Conservation (phyloP, 2,329 filamentous ascomycete species). For the Stemphylium vesicarium region DNA sequence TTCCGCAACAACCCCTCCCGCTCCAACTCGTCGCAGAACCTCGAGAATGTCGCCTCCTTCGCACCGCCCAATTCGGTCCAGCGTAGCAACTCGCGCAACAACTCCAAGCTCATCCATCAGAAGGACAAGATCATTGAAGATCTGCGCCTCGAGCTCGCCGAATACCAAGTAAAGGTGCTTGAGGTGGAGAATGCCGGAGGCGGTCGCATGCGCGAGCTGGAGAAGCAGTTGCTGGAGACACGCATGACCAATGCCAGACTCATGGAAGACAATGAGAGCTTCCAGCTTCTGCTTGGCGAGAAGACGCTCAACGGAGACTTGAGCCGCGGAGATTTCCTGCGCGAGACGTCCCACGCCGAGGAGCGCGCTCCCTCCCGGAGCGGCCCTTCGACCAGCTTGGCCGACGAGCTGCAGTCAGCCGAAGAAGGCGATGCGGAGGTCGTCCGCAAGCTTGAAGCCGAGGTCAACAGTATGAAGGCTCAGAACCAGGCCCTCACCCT, state of each 20-base stretch:
- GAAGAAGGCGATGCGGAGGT: conserved; percentile 58
- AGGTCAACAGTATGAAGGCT: conserved; percentile 81
- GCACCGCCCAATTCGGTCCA: conserved; percentile 84
- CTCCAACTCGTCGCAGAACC: conserved; percentile 63
- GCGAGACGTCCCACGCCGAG: conserved; percentile 48
- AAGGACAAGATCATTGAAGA: conserved; percentile 97
- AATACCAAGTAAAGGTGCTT: conserved; percentile 92
- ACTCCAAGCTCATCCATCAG: conserved; percentile 87
- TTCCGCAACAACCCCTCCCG: conserved; percentile 53
- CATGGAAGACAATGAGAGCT: conserved; percentile 99
- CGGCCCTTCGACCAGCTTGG: conserved; percentile 54
- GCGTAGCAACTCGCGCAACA: conserved; percentile 86
- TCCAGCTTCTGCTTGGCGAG: conserved; percentile 91
- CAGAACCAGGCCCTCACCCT: conserved; percentile 96
- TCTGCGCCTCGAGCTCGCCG: conserved; percentile 87
- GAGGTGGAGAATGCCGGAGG: conserved; percentile 94
- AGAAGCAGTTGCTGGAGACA: conserved; percentile 86
- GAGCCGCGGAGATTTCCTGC: conserved; percentile 79
- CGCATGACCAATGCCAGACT: conserved; percentile 94
- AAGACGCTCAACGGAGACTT: conserved; percentile 96
- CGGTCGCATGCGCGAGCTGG: conserved; percentile 85
- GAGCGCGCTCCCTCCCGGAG: conserved; percentile 43
- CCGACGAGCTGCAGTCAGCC: conserved; percentile 82
- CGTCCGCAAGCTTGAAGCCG: conserved; percentile 73
- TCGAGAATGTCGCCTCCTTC: conserved; percentile 82